Conservation (phyloP, 106 monocot genomes). For the Gastrodia elata region DNA sequence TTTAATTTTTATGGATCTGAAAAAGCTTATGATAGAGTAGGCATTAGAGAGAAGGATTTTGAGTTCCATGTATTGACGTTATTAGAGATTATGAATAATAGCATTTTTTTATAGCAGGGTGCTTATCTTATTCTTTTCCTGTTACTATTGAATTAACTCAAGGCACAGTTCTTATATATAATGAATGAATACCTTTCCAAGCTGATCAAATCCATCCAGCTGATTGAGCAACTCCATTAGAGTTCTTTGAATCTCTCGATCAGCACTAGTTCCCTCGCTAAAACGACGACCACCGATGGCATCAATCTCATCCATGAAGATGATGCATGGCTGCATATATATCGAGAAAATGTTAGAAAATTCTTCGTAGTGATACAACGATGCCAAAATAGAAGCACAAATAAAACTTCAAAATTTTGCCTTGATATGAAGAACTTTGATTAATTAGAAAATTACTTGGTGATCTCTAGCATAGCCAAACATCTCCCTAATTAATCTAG, state of each 20-base stretch:
- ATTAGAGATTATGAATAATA: too few species aligned
- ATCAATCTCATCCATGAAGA: conserved; percentile 87
- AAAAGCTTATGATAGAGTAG: too few species aligned
- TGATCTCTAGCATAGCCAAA: conserved; percentile 76
- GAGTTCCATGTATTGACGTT: too few species aligned
- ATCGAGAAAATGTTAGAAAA: conserved; percentile 4
- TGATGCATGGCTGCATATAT: conserved; percentile 54
- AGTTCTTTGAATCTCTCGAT: conserved; percentile 55
- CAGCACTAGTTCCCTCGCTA: conserved; percentile 82
- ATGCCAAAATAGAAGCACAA: neutral
- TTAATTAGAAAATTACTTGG: conserved; percentile 23
- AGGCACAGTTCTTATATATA: too few species aligned
- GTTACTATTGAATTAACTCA: too few species aligned
- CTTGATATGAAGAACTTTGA: neutral
- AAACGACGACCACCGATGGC: conserved; percentile 81
- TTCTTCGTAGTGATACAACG: neutral
- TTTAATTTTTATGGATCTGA: too few species aligned
- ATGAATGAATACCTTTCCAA: conserved; percentile 46
- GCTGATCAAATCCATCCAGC: conserved; percentile 91
- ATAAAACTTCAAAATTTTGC: neutral
- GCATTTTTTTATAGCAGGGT: too few species aligned
- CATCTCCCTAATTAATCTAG: conserved; percentile 72
- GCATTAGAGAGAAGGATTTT: too few species aligned
- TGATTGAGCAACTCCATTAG: conserved; percentile 99
- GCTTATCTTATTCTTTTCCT: too few species aligned